Evolutionary conservation across 106 monocot genomes (phyloP).

Genomic region (Apostasia ramifera): DNA sequence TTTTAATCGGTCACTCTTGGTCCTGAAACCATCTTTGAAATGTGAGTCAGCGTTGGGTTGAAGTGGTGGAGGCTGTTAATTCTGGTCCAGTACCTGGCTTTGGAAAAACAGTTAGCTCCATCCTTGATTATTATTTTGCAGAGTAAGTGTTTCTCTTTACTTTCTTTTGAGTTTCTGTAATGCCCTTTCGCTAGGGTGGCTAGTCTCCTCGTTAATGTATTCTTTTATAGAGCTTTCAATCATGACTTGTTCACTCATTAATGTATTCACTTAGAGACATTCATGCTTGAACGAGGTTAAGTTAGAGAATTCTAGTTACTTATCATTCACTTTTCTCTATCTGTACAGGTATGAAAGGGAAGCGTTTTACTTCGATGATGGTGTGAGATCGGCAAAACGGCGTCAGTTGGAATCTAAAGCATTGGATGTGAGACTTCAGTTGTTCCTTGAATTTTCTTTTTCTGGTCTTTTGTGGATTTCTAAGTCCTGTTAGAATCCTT

Average conservation of each 20-base stretch:
- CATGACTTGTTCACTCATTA: neutral
- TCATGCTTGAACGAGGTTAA: neutral
- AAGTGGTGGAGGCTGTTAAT: conserved; percentile 53
- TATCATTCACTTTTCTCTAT: neutral
- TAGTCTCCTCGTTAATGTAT: neutral
- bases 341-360: conserved; percentile 55
- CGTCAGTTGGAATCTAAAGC: conserved; percentile 52
- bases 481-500: neutral
- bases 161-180: neutral
- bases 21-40: neutral
- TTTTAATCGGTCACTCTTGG: neutral
- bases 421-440: conserved; percentile 32
- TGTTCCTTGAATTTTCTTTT: neutral
- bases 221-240: neutral
- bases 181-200: too few species aligned
- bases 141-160: conserved; percentile 31
- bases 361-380: conserved; percentile 64
- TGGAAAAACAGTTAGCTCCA: conserved; percentile 57
- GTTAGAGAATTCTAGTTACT: neutral
- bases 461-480: neutral
- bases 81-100: conserved; percentile 49
- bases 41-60: conserved; percentile 46
- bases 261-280: neutral
- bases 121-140: conserved; percentile 51
- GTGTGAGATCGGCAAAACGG: conserved; percentile 51